These are phyloP conservation scores for Raphanus sativus DNA, from an alignment of 345 rosid species.

Conservation along the genomic window DNA sequence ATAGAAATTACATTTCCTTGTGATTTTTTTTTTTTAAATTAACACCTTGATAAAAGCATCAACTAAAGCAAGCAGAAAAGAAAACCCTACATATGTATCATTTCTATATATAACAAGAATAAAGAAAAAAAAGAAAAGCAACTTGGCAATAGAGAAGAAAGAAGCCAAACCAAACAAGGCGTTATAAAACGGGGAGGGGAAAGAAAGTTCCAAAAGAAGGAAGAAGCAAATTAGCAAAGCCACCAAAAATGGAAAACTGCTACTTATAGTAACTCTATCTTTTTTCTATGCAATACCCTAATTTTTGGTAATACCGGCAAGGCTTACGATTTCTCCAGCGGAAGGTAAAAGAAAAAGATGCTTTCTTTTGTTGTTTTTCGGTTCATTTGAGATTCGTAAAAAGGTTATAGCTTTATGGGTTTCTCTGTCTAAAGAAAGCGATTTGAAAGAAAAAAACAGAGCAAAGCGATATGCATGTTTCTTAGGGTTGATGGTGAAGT, in stretches of 20 bases:
- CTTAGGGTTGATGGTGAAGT: background rate
- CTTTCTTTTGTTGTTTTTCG: background rate
- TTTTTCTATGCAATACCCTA: slow-evolving; percentile 31
- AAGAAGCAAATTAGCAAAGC: slow-evolving; percentile 39
- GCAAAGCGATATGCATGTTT: background rate
- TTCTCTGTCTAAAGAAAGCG: background rate
- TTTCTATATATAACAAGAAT: background rate
- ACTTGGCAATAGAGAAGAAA: background rate
- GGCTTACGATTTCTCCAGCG: slow-evolving; percentile 73
- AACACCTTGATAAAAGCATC: slow-evolving; percentile 17
- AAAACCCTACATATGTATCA: slow-evolving; percentile 2
- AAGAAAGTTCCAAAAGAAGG: slow-evolving; percentile 34
- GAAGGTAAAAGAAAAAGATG: slow-evolving; percentile 43
- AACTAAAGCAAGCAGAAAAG: background rate
- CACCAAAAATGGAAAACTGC: slow-evolving; percentile 39
- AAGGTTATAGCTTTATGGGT: background rate
- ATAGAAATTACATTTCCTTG: background rate
- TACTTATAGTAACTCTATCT: slow-evolving; percentile 37
- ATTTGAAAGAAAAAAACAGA: slow-evolving; percentile 26
- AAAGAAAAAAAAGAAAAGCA: background rate
- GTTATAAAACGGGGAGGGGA: slow-evolving; percentile 19
- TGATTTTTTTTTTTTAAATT: background rate
- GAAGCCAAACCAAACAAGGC: slow-evolving; percentile 20
- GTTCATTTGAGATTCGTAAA: background rate
- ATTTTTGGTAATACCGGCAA: slow-evolving; percentile 61